Evolutionary conservation across 495 filamentous ascomycete genomes (phyloP).

Genomic region (Lophiotrema nucula): DNA sequence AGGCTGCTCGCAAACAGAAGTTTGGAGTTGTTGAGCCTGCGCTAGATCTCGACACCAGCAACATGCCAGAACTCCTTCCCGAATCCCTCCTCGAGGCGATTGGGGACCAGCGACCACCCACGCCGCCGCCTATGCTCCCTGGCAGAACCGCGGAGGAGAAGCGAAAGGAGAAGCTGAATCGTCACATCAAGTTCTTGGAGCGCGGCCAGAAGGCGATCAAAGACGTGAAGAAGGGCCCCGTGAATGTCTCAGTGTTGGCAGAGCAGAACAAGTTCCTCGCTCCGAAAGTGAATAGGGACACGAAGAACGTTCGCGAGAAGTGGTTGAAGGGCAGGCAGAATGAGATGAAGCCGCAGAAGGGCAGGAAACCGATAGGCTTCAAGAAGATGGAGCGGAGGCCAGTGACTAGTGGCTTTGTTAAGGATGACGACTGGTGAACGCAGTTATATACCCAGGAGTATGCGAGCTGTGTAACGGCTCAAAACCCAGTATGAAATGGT

Average conservation of each 20-base stretch:
- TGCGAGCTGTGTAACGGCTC: too few relatives aligned
- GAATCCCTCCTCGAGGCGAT: constrained; percentile 27
- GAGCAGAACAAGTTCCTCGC: constrained; percentile 45
- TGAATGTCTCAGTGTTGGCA: constrained; percentile 55
- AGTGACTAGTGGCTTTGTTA: constrained; percentile 19
- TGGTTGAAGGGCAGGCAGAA: constrained; percentile 45
- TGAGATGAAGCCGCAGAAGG: constrained; percentile 14
- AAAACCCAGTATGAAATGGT: too few relatives aligned
- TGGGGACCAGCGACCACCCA: constrained; percentile 19
- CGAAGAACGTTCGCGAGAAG: constrained; percentile 47
- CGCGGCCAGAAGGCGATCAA: constrained; percentile 53
- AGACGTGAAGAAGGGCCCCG: constrained; percentile 53
- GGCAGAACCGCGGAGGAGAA: constrained; percentile 6
- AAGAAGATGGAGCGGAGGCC: constrained; percentile 26
- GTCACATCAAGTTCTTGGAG: constrained; percentile 52
- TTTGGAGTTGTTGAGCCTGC: constrained; percentile 29
- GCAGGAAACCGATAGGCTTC: not conserved
- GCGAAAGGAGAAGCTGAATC: constrained; percentile 38
- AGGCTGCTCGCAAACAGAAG: not conserved
- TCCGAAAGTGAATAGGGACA: constrained; percentile 52
- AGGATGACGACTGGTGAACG: constrained; percentile 22
- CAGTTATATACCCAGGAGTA: too few relatives aligned
- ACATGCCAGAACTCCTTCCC: constrained; percentile 32
- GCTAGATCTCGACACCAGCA: constrained; percentile 12
- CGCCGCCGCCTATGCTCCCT: constrained; percentile 5